Base-by-base conservation (phyloP, 1,284 basidiomycete species). In the Fistulina hepatica region DNA sequence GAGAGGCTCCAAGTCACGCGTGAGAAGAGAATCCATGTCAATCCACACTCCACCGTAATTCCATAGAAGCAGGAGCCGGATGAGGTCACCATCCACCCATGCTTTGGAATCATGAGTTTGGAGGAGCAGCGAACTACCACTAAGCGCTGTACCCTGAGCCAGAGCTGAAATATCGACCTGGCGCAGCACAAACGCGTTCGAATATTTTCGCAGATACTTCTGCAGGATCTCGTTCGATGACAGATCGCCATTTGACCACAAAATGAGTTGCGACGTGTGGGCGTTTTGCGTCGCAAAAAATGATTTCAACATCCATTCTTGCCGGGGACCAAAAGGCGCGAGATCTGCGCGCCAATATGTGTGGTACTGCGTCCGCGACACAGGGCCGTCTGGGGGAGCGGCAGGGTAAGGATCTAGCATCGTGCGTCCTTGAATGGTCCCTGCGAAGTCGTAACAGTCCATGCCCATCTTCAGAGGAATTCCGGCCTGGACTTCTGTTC, bases 1-100 rank as follows among this genome's bases (percentile, higher is more conserved):
- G 39, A 95, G 62, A 4, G 89, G 85, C 4, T 78, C 66, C 16
- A 95, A 61, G 58, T 89, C 82, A 36, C 91, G 64, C 30, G 88
- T 91, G 44, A 94, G 58, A 40, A 97, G 67, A 48, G 82, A 82
- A 59, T 95, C 92, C 88, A 95, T 94, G 56, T 97, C 91, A 43
- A 94, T 71, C 92, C 92, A 97, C 22, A 91, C 71, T 2, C 92
- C 92, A 5, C 91, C 91, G 51, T 76, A 78, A 45, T 75, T 76
- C 85, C 89, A 94, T n/a, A 94, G 61, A 27, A 91, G 73, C 26
- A 97, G 64, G 40, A 97, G 55, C 34, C 92, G 65, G 20, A 94
- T 68, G 26, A 93, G 67, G 57, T 94, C 92, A 0, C 91, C 90
- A 51, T 94, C 91, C n/a, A 93, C 65, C 91, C 91, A 94, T 6